These are phyloP conservation scores for Circinella umbellata DNA, from an alignment of 371 early-diverging fungal genomes.

Conservation along the genomic window DNA sequence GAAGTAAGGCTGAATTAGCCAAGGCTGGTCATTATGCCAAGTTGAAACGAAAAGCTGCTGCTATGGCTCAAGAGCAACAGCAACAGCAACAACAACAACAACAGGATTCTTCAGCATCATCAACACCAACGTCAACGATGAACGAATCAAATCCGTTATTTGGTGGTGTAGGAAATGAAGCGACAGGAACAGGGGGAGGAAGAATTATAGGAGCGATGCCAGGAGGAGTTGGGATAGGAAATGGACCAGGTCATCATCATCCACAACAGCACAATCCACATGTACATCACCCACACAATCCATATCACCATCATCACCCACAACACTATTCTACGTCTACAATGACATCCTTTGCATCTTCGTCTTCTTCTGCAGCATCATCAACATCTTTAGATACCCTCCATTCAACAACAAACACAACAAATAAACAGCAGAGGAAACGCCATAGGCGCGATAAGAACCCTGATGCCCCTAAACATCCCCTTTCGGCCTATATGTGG, in stretches of 20 bases:
- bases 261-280: neutral
- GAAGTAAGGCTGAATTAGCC: slow-evolving; percentile 66
- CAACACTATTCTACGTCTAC: neutral
- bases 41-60: slow-evolving; percentile 21
- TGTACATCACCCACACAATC: neutral
- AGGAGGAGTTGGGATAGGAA: too few species aligned
- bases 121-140: neutral
- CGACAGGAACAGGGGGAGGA: too few species aligned
- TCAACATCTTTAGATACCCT: neutral
- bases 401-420: neutral
- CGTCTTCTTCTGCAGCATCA: neutral
- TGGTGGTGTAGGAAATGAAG: neutral
- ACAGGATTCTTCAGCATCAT: neutral
- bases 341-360: neutral
- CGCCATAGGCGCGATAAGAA: slow-evolving; percentile 55
- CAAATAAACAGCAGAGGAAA: slow-evolving; percentile 4
- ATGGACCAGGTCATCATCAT: neutral
- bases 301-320: too few species aligned
- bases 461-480: slow-evolving; percentile 76
- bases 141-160: neutral
- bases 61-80: slow-evolving; percentile 4
- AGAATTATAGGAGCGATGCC: too few species aligned
- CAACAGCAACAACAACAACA: slow-evolving; percentile 1
- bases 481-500: slow-evolving; percentile 80
- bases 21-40: slow-evolving; percentile 54